Percentiles rank a stretch among this genome's conserved stretches.
Evolutionary conservation across 1,139 yeast species (phyloP).

Genomic region (Geotrichum citri-aurantii): DNA sequence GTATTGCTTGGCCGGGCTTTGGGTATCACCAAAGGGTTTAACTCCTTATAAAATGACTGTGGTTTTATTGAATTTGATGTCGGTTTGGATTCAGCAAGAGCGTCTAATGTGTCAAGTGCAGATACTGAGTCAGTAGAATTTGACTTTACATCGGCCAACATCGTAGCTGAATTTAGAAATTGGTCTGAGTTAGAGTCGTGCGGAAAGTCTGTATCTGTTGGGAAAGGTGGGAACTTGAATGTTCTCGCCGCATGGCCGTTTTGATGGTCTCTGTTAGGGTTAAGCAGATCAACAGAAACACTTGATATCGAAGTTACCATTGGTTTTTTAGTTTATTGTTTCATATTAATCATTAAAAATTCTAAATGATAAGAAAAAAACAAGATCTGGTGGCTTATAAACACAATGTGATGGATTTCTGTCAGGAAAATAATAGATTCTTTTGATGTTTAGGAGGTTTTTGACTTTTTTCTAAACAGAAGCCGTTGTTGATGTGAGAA

Average conservation of each 20-base stretch:
- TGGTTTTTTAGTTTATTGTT: not conserved
- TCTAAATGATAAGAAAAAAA: not conserved
- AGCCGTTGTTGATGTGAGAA: no score
- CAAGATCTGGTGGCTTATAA: not conserved
- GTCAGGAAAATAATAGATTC: no score
- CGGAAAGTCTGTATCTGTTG: not conserved
- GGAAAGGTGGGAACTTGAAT: slow-evolving; percentile 2
- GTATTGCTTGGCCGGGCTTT: not conserved
- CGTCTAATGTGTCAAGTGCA: not conserved
- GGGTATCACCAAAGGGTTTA: not conserved
- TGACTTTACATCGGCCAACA: not conserved
- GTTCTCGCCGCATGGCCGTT: not conserved
- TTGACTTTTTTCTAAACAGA: no score
- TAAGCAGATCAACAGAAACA: not conserved
- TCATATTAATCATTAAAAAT: not conserved
- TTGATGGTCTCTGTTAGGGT: not conserved
- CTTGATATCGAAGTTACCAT: not conserved
- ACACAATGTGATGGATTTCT: not conserved
- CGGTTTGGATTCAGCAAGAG: not conserved
- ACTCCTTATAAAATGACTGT: not conserved
- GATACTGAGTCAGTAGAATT: not conserved
- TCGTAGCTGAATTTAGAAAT: not conserved
- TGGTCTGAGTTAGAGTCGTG: not conserved
- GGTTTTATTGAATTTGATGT: not conserved
- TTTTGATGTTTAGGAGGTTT: no score